Evolutionary conservation across 441 rosid genomes (phyloP).

Genomic region (Croton setiger): DNA sequence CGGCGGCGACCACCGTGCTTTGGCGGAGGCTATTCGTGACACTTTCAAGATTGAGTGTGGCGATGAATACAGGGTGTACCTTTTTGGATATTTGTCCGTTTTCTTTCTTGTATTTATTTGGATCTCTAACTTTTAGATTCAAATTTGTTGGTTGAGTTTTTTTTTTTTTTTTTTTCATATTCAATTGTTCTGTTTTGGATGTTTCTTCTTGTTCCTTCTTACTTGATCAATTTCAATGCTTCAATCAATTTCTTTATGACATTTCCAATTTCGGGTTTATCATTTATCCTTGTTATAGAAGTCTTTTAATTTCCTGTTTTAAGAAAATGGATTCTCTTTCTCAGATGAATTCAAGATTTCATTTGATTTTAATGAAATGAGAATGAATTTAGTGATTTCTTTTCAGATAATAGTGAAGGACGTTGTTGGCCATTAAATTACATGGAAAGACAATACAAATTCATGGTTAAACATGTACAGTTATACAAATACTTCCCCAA

Average conservation of each 20-base stretch:
- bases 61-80: slow-evolving; percentile 63
- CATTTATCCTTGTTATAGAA: not conserved
- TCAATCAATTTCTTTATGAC: not conserved
- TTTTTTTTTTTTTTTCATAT: too few relatives aligned
- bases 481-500: slow-evolving; percentile 82
- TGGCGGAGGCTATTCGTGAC: slow-evolving; percentile 92
- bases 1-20: slow-evolving; percentile 96
- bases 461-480: slow-evolving; percentile 95
- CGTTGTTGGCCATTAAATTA: slow-evolving; percentile 98
- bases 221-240: not conserved
- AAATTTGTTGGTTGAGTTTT: not conserved
- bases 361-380: too few relatives aligned
- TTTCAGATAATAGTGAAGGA: slow-evolving; percentile 84
- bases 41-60: slow-evolving; percentile 79
- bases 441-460: slow-evolving; percentile 91
- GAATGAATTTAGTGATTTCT: too few relatives aligned
- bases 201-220: not conserved
- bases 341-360: too few relatives aligned
- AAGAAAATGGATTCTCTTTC: not conserved
- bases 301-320: slow-evolving; percentile 3
- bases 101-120: slow-evolving; percentile 12
- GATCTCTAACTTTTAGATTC: not conserved
- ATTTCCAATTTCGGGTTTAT: slow-evolving; percentile 7
- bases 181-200: too few relatives aligned
- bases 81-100: slow-evolving; percentile 1